Percentiles rank a stretch among this genome's conserved stretches.
phyloP scores from a whole-genome alignment of 2,329 filamentous ascomycete genomes.

The Hypoxylon rubiginosum region DNA sequence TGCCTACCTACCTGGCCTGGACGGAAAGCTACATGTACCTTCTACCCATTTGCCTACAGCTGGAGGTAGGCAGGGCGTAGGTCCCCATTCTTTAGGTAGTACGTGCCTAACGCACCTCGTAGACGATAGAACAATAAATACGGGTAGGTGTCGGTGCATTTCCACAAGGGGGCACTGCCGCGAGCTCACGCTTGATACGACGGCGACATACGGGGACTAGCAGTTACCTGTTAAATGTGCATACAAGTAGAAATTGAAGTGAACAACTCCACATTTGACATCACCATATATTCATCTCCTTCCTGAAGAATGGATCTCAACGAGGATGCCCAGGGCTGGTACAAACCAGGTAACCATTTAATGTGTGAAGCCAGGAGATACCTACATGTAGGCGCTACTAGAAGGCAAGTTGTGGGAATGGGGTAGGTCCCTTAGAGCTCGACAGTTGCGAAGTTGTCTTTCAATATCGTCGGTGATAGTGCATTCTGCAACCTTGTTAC shows the following conservation, averaged over 20 bases:
- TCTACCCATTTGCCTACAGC: not conserved
- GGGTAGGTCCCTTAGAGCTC: not conserved
- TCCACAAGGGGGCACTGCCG: conserved; percentile 14
- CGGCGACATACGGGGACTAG: conserved; percentile 18
- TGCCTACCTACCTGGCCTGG: too few relatives aligned
- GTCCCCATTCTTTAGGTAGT: not conserved
- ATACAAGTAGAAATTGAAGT: not conserved
- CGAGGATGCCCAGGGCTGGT: not conserved
- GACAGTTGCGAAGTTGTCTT: not conserved
- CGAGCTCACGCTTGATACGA: conserved; percentile 19
- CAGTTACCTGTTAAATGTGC: conserved; percentile 1
- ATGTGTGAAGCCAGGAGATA: too few relatives aligned
- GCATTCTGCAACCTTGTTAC: not conserved
- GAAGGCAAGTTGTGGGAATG: not conserved
- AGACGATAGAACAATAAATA: not conserved
- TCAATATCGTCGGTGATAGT: not conserved
- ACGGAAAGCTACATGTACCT: not conserved
- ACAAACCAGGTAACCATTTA: not conserved
- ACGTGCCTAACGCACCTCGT: too few relatives aligned
- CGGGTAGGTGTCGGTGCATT: conserved; percentile 5
- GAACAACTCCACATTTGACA: not conserved
- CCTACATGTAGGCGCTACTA: too few relatives aligned
- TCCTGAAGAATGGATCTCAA: not conserved
- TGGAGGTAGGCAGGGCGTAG: not conserved
- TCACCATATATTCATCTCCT: not conserved